These are phyloP conservation scores for Globisporangium sylvaticum DNA, from an alignment of 352 stramenopile genomes.

Conservation along the genomic window DNA sequence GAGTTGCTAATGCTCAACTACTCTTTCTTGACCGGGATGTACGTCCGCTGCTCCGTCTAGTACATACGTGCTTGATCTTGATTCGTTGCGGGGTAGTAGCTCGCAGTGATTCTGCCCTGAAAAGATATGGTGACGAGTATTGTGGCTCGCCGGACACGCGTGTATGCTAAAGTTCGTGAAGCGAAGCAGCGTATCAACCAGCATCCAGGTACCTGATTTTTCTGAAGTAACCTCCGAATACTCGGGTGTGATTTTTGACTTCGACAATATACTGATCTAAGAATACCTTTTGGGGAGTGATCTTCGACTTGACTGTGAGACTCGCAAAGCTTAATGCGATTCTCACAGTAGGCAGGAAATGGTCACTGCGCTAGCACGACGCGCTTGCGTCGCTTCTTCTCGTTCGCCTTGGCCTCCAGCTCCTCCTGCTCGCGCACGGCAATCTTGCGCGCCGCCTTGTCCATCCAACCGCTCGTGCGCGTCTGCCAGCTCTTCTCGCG, in stretches of 20 bases:
- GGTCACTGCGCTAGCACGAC: slow-evolving; percentile 35
- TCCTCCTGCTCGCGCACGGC: slow-evolving; percentile 90
- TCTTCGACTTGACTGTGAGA: background rate
- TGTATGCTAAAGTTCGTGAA: too few relatives aligned
- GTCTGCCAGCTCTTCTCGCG: slow-evolving; percentile 85
- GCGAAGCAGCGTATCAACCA: too few relatives aligned
- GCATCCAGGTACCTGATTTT: background rate
- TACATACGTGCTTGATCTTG: too few relatives aligned
- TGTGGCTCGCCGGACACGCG: too few relatives aligned
- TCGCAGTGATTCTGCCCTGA: too few relatives aligned
- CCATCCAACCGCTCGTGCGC: slow-evolving; percentile 76
- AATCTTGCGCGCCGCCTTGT: slow-evolving; percentile 85
- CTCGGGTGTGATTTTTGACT: background rate
- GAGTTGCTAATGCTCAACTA: too few relatives aligned
- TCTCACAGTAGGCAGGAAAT: background rate
- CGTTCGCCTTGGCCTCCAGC: slow-evolving; percentile 61
- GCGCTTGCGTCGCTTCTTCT: slow-evolving; percentile 70
- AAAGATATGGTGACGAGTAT: too few relatives aligned
- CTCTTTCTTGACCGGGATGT: too few relatives aligned
- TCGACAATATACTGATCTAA: background rate
- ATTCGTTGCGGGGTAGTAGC: too few relatives aligned
- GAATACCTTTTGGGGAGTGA: background rate
- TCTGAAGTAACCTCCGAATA: background rate
- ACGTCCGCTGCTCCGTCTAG: too few relatives aligned
- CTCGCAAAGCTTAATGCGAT: background rate